A percentile compares a stretch with the other conserved stretches of the same genome.
Conservation (phyloP, 257 asterid genomes). For the Echium plantagineum region DNA sequence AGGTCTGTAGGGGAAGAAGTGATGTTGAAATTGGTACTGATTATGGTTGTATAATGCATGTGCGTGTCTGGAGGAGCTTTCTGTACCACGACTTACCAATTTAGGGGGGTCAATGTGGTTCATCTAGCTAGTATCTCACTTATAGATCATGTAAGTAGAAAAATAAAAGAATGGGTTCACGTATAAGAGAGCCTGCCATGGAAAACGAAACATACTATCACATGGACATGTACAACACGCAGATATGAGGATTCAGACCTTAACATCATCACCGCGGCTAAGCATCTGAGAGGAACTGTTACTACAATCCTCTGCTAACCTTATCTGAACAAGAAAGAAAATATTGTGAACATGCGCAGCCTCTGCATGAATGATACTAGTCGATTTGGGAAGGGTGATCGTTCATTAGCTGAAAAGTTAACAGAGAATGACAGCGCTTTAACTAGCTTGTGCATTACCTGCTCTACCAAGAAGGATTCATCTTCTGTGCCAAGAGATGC, state of each 20-base stretch:
- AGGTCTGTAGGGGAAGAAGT: no score
- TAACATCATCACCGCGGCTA: conserved; percentile 23
- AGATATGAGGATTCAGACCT: conserved; percentile 17
- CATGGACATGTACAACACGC: background rate
- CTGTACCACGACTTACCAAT: no score
- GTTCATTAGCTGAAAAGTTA: background rate
- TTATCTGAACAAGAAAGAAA: conserved; percentile 40
- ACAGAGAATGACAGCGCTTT: conserved; percentile 3
- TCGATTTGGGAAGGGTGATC: background rate
- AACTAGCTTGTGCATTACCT: conserved; percentile 35
- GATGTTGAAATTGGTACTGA: no score
- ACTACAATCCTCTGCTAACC: conserved; percentile 43
- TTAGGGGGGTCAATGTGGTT: no score
- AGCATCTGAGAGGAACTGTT: conserved; percentile 29
- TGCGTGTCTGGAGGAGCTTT: no score
- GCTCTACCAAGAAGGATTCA: conserved; percentile 42
- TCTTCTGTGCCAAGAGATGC: conserved; percentile 55
- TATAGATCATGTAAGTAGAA: background rate
- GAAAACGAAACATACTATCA: background rate
- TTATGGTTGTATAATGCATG: no score
- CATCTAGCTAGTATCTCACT: no score
- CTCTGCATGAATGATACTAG: background rate
- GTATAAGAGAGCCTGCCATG: no score
- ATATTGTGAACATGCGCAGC: no score
- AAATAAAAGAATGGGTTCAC: no score